Conservation (phyloP, 768 basidiomycete genomes). For the Tulasnella sp. region DNA sequence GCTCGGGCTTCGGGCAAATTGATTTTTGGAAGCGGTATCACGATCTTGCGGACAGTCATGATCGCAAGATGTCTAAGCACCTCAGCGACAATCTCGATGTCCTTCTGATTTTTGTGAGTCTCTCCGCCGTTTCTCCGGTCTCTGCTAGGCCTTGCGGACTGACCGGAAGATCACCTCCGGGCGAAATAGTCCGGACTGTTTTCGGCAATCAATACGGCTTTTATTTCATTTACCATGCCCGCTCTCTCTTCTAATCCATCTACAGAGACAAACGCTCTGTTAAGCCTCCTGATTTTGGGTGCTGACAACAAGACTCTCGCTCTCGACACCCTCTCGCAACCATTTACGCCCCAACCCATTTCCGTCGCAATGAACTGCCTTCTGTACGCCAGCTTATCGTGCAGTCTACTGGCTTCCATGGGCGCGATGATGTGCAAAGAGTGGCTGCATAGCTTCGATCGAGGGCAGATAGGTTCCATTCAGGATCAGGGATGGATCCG, state of each 20-base stretch:
- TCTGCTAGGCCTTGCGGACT: too few species aligned
- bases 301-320: background rate
- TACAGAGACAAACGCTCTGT: background rate
- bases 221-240: background rate
- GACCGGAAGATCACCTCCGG: too few species aligned
- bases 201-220: conserved; percentile 12
- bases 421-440: conserved; percentile 6
- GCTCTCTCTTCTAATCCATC: background rate
- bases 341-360: background rate
- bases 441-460: conserved; percentile 10
- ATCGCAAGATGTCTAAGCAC: background rate
- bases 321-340: background rate
- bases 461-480: background rate
- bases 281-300: background rate
- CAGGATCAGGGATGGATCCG: background rate
- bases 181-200: conserved; percentile 14
- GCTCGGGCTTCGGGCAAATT: too few species aligned
- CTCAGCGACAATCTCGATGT: background rate
- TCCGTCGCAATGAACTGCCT: background rate
- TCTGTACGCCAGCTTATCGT: conserved; percentile 1
- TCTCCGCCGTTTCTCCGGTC: too few species aligned
- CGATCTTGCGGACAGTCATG: background rate
- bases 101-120: conserved; percentile 8
- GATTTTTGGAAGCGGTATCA: background rate
- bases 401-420: background rate